Conservation (phyloP, 768 basidiomycete species). For the Fistulinella prunicolor region DNA sequence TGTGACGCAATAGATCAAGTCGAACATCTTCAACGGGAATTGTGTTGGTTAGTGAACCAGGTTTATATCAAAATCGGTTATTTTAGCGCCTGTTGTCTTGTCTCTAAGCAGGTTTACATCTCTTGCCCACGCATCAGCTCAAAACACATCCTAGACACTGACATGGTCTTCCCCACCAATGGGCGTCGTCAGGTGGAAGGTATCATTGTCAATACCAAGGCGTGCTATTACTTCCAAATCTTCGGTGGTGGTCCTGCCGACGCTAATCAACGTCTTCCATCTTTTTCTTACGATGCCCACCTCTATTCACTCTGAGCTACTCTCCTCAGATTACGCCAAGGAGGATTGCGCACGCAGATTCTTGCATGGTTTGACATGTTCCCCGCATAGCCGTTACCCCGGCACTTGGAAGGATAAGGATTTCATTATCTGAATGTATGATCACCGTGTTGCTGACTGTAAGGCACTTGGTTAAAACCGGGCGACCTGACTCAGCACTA, state of each 20-base stretch:
- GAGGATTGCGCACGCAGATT: conserved; percentile 54
- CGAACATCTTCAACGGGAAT: conserved; percentile 46
- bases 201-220: conserved; percentile 48
- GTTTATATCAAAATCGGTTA: neutral
- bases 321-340: conserved; percentile 52
- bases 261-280: conserved; percentile 18
- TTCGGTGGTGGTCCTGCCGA: conserved; percentile 43
- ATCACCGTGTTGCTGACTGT: too few relatives aligned
- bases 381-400: conserved; percentile 15
- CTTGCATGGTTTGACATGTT: conserved; percentile 54
- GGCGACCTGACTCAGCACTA: too few relatives aligned
- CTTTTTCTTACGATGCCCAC: neutral
- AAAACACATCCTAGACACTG: conserved; percentile 42
- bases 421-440: conserved; percentile 14
- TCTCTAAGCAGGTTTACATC: conserved; percentile 49
- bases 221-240: conserved; percentile 54
- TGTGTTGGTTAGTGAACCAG: conserved; percentile 45
- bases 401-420: neutral
- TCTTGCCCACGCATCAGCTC: neutral
- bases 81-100: conserved; percentile 51
- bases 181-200: conserved; percentile 56
- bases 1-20: conserved; percentile 34
- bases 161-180: conserved; percentile 50
- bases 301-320: neutral
- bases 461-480: too few relatives aligned